phyloP scores from a whole-genome alignment of 2,329 filamentous ascomycete genomes.

The Cladosporium cucumerinum region DNA sequence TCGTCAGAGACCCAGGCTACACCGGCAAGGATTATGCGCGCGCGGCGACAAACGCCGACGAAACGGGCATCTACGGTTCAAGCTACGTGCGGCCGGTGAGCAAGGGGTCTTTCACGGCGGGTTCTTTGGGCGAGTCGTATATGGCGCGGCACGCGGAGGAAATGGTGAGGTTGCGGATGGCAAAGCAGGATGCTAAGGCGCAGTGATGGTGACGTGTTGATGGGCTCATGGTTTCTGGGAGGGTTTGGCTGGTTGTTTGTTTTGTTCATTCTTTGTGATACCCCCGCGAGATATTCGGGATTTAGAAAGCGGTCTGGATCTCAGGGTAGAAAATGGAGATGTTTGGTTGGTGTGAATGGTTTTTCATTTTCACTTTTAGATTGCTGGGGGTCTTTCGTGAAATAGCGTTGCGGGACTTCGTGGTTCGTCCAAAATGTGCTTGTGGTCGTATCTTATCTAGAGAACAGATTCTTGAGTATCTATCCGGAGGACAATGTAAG shows the following conservation, averaged over 20 bases:
- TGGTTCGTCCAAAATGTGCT: too few relatives aligned
- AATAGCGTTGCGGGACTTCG: too few relatives aligned
- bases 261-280: slow-evolving; percentile 1
- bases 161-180: slow-evolving; percentile 8
- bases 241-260: neutral
- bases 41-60: slow-evolving; percentile 25
- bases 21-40: slow-evolving; percentile 24
- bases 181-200: slow-evolving; percentile 12
- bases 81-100: slow-evolving; percentile 21
- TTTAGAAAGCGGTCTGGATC: neutral
- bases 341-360: neutral
- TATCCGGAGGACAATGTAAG: too few relatives aligned
- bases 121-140: slow-evolving; percentile 35
- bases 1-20: slow-evolving; percentile 31
- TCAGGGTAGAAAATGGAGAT: neutral
- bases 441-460: too few relatives aligned
- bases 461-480: too few relatives aligned
- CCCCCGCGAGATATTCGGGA: neutral
- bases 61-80: slow-evolving; percentile 29
- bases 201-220: neutral
- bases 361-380: too few relatives aligned
- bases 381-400: too few relatives aligned
- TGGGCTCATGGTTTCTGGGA: neutral
- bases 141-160: slow-evolving; percentile 35
- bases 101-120: slow-evolving; percentile 26